Percentiles rank a stretch among this genome's conserved stretches.
Conservation (phyloP, 2,329 filamentous ascomycete species). For the Alternaria triticimaculans region DNA sequence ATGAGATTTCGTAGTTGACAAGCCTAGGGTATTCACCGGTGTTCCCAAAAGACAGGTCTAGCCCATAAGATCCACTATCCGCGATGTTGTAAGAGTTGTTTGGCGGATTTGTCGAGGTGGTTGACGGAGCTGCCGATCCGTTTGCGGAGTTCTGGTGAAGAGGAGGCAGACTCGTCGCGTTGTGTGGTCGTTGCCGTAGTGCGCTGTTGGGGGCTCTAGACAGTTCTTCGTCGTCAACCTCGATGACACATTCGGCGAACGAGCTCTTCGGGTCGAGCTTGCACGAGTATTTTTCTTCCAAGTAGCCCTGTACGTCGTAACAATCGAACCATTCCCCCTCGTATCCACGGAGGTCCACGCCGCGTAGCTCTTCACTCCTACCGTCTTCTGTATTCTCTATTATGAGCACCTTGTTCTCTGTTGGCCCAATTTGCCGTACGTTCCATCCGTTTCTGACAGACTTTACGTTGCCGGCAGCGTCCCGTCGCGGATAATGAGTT, state of each 20-base stretch:
- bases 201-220: background rate
- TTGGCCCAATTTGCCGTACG: conserved; percentile 42
- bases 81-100: conserved; percentile 7
- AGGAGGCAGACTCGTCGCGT: conserved; percentile 3
- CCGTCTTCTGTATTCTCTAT: conserved; percentile 22
- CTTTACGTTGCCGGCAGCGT: conserved; percentile 46
- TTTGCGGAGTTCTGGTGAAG: conserved; percentile 4
- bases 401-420: conserved; percentile 35
- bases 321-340: conserved; percentile 79
- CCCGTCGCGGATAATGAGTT: conserved; percentile 64
- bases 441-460: conserved; percentile 42
- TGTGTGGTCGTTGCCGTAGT: background rate
- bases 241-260: conserved; percentile 59
- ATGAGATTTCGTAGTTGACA: conserved; percentile 27
- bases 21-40: conserved; percentile 18
- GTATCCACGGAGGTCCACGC: conserved; percentile 66
- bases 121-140: background rate
- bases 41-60: conserved; percentile 29
- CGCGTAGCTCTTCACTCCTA: conserved; percentile 28
- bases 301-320: conserved; percentile 77
- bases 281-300: conserved; percentile 67
- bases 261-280: conserved; percentile 66
- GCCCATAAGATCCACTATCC: conserved; percentile 23
- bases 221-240: conserved; percentile 33
- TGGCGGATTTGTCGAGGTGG: background rate